Conservation (phyloP, 768 basidiomycete genomes). For the Harrya chromipes region DNA sequence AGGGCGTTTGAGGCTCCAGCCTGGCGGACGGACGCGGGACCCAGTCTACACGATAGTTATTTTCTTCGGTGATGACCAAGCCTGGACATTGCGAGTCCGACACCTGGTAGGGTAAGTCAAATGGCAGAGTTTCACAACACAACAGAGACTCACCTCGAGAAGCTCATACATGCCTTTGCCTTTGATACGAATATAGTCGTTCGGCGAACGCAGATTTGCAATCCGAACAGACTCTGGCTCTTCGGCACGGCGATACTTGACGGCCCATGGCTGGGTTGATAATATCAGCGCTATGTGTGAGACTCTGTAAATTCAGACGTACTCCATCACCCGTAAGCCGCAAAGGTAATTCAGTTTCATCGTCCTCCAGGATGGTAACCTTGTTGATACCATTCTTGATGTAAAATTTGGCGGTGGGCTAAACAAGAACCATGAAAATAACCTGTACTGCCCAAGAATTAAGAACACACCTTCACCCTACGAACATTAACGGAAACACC, state of each 20-base stretch:
- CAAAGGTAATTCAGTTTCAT: slow-evolving; percentile 69
- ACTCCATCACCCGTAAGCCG: slow-evolving; percentile 91
- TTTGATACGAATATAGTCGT: slow-evolving; percentile 71
- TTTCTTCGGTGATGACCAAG: slow-evolving; percentile 53
- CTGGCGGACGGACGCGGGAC: slow-evolving; percentile 74
- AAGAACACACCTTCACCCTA: slow-evolving; percentile 59
- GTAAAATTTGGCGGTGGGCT: slow-evolving; percentile 91
- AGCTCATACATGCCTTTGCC: slow-evolving; percentile 77
- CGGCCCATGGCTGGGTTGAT: slow-evolving; percentile 72
- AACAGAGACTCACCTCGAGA: slow-evolving; percentile 46
- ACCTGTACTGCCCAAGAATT: not conserved
- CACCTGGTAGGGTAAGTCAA: slow-evolving; percentile 47
- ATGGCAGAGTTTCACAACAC: not conserved
- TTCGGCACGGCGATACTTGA: slow-evolving; percentile 65
- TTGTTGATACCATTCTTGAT: slow-evolving; percentile 55
- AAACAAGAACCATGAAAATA: not conserved
- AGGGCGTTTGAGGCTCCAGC: slow-evolving; percentile 56
- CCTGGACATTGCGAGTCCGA: slow-evolving; percentile 86
- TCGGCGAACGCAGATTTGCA: slow-evolving; percentile 53
- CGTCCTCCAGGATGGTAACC: slow-evolving; percentile 70
- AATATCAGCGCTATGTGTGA: slow-evolving; percentile 3
- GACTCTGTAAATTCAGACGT: slow-evolving; percentile 25
- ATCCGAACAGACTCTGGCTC: slow-evolving; percentile 39
- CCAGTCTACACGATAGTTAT: slow-evolving; percentile 72
- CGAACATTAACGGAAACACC: slow-evolving; percentile 83